phyloP scores from a whole-genome alignment of 306 rosid species.

The Castanea mollissima region DNA sequence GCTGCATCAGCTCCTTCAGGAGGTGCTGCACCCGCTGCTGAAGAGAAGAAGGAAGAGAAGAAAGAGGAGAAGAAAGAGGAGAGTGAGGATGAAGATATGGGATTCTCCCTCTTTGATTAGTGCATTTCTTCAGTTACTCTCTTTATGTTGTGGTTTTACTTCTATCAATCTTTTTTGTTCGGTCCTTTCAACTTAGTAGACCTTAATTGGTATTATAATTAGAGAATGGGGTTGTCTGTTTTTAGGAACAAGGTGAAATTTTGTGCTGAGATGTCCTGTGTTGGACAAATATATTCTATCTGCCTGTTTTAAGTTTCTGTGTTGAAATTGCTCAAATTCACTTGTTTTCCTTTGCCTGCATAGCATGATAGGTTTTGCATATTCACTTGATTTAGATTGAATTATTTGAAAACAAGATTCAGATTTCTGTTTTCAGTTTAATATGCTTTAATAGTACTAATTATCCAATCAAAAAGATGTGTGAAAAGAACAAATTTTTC shows the following conservation, averaged over 20 bases:
- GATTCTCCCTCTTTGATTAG: constrained; percentile 88
- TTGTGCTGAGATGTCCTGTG: constrained; percentile 15
- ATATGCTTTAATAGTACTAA: too few relatives aligned
- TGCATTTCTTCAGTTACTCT: not conserved
- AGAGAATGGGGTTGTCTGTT: constrained; percentile 11
- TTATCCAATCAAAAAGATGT: too few relatives aligned
- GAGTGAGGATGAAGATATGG: constrained; percentile 67
- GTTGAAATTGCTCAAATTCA: not conserved
- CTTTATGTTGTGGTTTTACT: constrained; percentile 10
- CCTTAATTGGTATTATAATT: constrained; percentile 28
- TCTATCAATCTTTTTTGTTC: constrained; percentile 9
- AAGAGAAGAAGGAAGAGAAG: constrained; percentile 49
- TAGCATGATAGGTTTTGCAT: too few relatives aligned
- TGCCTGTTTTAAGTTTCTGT: not conserved
- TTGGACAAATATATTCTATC: not conserved
- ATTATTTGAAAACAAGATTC: too few relatives aligned
- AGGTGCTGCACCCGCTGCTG: constrained; percentile 54
- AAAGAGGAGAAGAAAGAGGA: constrained; percentile 74
- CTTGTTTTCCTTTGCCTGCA: too few relatives aligned
- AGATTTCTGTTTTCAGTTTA: too few relatives aligned
- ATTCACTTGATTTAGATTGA: too few relatives aligned
- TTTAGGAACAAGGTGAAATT: constrained; percentile 4
- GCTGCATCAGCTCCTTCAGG: constrained; percentile 55
- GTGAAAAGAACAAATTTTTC: too few relatives aligned
- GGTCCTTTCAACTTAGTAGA: constrained; percentile 13